Base-by-base conservation (phyloP, 192 early-diverging fungal species). In the Backusella luteola region DNA sequence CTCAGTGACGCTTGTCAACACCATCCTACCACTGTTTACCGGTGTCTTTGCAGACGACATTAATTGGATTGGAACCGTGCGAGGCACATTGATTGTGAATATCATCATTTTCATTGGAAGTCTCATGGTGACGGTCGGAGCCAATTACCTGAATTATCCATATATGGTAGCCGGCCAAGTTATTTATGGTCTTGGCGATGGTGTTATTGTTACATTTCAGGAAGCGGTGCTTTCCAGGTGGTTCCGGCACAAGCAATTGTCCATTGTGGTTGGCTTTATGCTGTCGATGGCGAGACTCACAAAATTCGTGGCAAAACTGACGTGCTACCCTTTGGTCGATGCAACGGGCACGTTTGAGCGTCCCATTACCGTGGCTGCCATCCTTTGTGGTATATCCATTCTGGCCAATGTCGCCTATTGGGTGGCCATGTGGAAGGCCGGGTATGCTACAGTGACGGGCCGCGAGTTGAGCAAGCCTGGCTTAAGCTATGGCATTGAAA, bases 171-270 rank as follows among this genome's bases (percentile, higher is more conserved):
- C 77, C 32, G 87, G 87, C 1, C 82, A 84, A 41, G 77, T 85
- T 11, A 85, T 89, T 44, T 90, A 80, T 66, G 91, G 93, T 8
- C 84, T 93, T 11, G 93, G 93, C 14, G 89, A 87, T 8, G 92
- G 90, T 0, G 85, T 91, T 15, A 90, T 94, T 73, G 88, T 89
- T 0, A 90, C 91, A 9, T 90, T 93, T 34, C 92, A 94, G 79
- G 92, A 94, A 72, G 91, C 92, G 0, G 91, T 94, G 9, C 84
- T 93, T 35, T 87, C 89, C 4, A 87, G 90, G 84, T 93, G 91
- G 85, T 94, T 94, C 76, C 86, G 85, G 56, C 88, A 91, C 74
- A 87, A 88, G 46, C 86, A 89, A 0, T 84, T 94, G 42, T 87
- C 89, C 0, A 80, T 92, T 32, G 90, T 91, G 9, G 84, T 94